Conservation (phyloP, 768 basidiomycete genomes). For the Termitomyces sp. region DNA sequence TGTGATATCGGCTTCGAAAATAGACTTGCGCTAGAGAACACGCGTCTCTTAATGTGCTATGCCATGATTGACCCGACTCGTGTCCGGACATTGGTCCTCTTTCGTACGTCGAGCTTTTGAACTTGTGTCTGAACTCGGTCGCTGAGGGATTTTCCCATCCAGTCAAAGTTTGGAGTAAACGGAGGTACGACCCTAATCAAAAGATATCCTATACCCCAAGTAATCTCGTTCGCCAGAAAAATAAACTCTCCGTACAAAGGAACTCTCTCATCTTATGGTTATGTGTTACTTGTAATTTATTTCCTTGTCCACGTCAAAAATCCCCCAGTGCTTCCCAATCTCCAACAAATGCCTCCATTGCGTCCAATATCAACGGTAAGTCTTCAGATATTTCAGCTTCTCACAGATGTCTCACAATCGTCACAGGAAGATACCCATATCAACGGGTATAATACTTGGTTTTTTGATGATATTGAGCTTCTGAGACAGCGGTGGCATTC, state of each 20-base stretch:
- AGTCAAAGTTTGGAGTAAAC: constrained; percentile 99
- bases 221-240: constrained; percentile 49
- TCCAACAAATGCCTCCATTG: constrained; percentile 91
- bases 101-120: constrained; percentile 60
- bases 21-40: constrained; percentile 94
- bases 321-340: constrained; percentile 92
- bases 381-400: constrained; percentile 8
- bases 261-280: constrained; percentile 95
- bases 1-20: constrained; percentile 99
- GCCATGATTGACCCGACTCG: constrained; percentile 95
- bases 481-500: constrained; percentile 91
- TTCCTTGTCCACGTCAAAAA: constrained; percentile 98
- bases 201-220: background rate
- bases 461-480: constrained; percentile 96
- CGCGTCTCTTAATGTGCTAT: constrained; percentile 92
- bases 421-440: constrained; percentile 75
- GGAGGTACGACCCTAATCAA: constrained; percentile 46
- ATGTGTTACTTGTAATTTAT: constrained; percentile 96
- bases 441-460: constrained; percentile 84
- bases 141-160: constrained; percentile 12
- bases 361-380: constrained; percentile 75
- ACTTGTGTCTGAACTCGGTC: constrained; percentile 1
- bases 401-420: constrained; percentile 11
- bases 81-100: constrained; percentile 90
- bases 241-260: constrained; percentile 99